Percentiles rank a stretch among this genome's conserved stretches.
Evolutionary conservation across 2,329 filamentous ascomycete species (phyloP).

Genomic region (Fusarium robinianum): DNA sequence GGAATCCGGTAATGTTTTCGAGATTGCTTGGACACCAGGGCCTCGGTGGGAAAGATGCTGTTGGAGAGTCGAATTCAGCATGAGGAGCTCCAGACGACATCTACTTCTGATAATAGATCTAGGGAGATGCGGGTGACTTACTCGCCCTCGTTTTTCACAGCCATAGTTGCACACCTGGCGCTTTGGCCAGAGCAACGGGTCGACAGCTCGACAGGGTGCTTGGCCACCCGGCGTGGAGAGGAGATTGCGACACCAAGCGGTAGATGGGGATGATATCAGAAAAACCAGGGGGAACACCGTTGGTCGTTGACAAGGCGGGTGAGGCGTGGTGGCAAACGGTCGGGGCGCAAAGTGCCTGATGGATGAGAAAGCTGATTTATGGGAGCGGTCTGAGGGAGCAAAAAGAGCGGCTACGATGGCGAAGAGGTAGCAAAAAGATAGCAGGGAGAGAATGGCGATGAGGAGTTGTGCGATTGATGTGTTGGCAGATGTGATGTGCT

Average conservation of each 20-base stretch:
- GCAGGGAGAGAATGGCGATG: conserved; percentile 7
- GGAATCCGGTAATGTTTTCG: conserved; percentile 70
- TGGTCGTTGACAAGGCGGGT: conserved; percentile 8
- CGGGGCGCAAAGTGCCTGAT: not conserved
- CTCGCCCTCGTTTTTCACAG: conserved; percentile 58
- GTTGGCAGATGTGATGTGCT: conserved; percentile 15
- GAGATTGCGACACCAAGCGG: conserved; percentile 10
- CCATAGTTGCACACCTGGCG: conserved; percentile 48
- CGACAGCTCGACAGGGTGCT: conserved; percentile 13
- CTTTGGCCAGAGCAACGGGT: conserved; percentile 22
- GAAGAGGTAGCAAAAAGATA: not conserved
- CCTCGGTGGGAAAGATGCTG: conserved; percentile 69
- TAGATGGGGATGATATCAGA: conserved; percentile 10
- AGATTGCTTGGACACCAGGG: conserved; percentile 62
- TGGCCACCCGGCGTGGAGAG: conserved; percentile 14
- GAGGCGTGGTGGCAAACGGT: conserved; percentile 3
- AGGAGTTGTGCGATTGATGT: conserved; percentile 16
- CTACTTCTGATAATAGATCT: too few species aligned
- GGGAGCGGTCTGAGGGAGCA: too few species aligned
- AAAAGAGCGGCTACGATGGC: too few species aligned
- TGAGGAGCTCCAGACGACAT: too few species aligned
- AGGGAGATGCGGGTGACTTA: conserved; percentile 40
- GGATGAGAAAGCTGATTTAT: not conserved
- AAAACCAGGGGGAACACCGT: conserved; percentile 7
- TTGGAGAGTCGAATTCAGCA: conserved; percentile 13